phyloP scores from a whole-genome alignment of 2,329 filamentous ascomycete species.

The Calonectria hawksworthii region DNA sequence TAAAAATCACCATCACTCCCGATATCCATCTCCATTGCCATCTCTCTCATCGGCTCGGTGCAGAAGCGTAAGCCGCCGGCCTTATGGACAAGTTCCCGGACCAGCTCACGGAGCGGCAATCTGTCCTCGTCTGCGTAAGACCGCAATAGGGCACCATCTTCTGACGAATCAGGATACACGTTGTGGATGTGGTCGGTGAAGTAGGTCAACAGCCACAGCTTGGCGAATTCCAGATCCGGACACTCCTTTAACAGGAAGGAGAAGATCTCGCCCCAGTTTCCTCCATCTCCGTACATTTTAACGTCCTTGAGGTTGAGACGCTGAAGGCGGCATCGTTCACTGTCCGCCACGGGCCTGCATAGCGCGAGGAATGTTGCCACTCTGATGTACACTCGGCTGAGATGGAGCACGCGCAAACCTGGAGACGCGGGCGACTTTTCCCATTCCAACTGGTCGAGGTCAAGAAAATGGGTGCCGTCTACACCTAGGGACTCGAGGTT shows the following conservation, averaged over 20 bases:
- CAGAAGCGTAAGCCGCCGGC: neutral
- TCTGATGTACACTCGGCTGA: neutral
- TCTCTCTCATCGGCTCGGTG: slow-evolving; percentile 2
- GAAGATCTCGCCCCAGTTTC: neutral
- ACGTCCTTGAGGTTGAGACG: slow-evolving; percentile 3
- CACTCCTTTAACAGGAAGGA: neutral
- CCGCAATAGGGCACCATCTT: neutral
- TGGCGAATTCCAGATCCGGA: neutral
- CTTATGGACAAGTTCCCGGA: neutral
- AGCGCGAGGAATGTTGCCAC: neutral
- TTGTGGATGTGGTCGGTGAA: neutral
- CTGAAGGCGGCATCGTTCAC: neutral
- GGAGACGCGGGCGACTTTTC: neutral
- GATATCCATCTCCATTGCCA: neutral
- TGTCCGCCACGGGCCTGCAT: neutral
- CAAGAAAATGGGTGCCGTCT: neutral
- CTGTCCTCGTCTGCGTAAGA: neutral
- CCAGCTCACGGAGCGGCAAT: neutral
- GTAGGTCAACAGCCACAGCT: neutral
- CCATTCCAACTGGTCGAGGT: neutral
- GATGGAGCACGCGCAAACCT: neutral
- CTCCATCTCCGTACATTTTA: neutral
- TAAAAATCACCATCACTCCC: neutral
- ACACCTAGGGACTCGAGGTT: neutral
- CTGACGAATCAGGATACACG: neutral